Conservation (phyloP, 805 yeast genomes). For the Zygoascus biomembranicola region DNA sequence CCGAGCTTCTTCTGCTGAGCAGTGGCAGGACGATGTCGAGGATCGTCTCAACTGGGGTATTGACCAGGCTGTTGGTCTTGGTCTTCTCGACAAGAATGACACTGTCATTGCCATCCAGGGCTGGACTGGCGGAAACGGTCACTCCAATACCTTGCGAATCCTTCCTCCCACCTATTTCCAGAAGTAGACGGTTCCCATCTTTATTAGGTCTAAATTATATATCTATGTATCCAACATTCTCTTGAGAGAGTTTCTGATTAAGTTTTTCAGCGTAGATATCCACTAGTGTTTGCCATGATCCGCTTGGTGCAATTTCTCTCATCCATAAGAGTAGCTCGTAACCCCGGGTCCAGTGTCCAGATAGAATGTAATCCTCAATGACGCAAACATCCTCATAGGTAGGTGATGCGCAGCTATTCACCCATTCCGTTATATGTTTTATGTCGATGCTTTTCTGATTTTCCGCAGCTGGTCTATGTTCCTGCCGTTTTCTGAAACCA, state of each 20-base stretch:
- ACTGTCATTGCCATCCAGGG: slow-evolving; percentile 93
- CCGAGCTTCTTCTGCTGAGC: slow-evolving; percentile 44
- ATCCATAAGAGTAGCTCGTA: slow-evolving; percentile 17
- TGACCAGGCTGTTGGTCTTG: slow-evolving; percentile 77
- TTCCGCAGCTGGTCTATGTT: neutral
- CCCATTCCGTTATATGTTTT: slow-evolving; percentile 32
- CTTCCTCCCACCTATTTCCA: slow-evolving; percentile 25
- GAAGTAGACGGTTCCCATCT: neutral
- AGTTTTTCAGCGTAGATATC: neutral
- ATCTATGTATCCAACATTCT: neutral
- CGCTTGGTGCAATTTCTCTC: neutral
- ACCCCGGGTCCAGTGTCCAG: slow-evolving; percentile 2
- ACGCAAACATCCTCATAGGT: slow-evolving; percentile 33
- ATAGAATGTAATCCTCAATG: slow-evolving; percentile 30
- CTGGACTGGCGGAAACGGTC: slow-evolving; percentile 97
- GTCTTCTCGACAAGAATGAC: slow-evolving; percentile 81
- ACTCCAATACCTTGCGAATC: slow-evolving; percentile 96
- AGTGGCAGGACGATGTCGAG: slow-evolving; percentile 97
- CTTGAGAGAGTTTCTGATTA: neutral
- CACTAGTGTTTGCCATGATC: slow-evolving; percentile 4
- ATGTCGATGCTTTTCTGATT: slow-evolving; percentile 32
- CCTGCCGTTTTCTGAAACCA: neutral
- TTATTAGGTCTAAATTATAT: neutral
- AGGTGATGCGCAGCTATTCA: slow-evolving; percentile 26
- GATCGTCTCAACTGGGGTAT: slow-evolving; percentile 89